A percentile compares a stretch with the other conserved stretches of the same genome.
phyloP scores from a whole-genome alignment of 2,329 filamentous ascomycete genomes.

The Sclerotinia spermophila region DNA sequence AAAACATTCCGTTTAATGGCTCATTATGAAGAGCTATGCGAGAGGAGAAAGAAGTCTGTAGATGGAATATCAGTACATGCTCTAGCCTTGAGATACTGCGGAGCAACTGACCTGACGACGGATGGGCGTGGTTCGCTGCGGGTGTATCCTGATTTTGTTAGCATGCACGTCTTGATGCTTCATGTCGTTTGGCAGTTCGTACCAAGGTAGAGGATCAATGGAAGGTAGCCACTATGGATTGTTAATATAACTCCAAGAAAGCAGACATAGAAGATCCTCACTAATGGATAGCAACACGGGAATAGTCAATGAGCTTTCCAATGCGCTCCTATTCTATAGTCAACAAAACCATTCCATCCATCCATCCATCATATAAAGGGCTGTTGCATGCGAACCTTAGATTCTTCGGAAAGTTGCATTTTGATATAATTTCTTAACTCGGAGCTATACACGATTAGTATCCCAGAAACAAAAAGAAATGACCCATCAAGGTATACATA shows the following conservation, averaged over 20 bases:
- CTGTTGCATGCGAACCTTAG: slow-evolving; percentile 63
- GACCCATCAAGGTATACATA: background rate
- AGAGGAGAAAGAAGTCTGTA: slow-evolving; percentile 61
- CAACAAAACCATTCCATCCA: slow-evolving; percentile 19
- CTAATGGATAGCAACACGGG: slow-evolving; percentile 94
- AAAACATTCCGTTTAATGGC: slow-evolving; percentile 10
- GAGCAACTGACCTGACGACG: slow-evolving; percentile 58
- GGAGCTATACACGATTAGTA: background rate
- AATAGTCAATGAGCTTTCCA: slow-evolving; percentile 91
- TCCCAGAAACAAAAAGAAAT: background rate
- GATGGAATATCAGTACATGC: slow-evolving; percentile 21
- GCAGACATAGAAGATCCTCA: slow-evolving; percentile 45
- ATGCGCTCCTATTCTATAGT: slow-evolving; percentile 76
- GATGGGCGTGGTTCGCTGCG: slow-evolving; percentile 88
- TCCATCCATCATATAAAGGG: background rate
- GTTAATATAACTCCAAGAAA: slow-evolving; percentile 37
- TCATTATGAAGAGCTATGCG: slow-evolving; percentile 43
- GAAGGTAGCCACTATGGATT: slow-evolving; percentile 77
- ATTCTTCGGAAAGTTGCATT: slow-evolving; percentile 79
- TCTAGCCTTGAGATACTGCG: background rate
- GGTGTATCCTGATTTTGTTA: slow-evolving; percentile 68
- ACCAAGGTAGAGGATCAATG: slow-evolving; percentile 96
- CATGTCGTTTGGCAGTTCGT: slow-evolving; percentile 37
- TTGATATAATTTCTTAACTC: slow-evolving; percentile 23
- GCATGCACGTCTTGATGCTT: slow-evolving; percentile 17